Base-by-base conservation (phyloP, 2,329 filamentous ascomycete species). In the Talaromyces sp. region DNA sequence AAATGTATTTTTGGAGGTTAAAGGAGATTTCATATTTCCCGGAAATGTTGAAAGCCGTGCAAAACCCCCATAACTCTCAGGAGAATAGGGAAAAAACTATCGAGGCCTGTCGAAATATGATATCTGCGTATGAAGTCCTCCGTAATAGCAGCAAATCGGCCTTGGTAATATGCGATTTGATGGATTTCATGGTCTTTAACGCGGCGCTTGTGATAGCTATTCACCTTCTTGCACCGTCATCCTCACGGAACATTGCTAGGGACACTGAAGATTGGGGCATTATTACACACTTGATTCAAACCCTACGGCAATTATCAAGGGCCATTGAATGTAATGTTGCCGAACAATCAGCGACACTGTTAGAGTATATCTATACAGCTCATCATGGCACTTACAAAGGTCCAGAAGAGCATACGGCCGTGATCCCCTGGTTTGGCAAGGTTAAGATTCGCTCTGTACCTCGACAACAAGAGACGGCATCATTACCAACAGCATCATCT, bases 351-450 rank as follows among this genome's bases (percentile, higher is more conserved):
- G 53, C 53, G 14, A 35, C 29, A 17, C 24, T 55, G 3, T 26
- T 55, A 35, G 14, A 55, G 29, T 55, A 55, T n/a, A 17, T 55
- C 8, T 55, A 35, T 41, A 24, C 35, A 31, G 29, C 53, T 27
- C 53, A 41, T 27, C 27, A 55, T 13, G 26, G 29, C 29, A 11
- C 13, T 17, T 55, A 55, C 31, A 10, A 26, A 14, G 35, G 53
- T 14, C 53, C 53, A 26, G 53, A 55, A 35, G 35, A 41, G n/a
- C 38, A 55, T 41, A 26, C 19, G 9, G 53, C 53, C 3, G 53
- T 55, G 31, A 55, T 55, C n/a, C 53, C 53, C 24, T 55, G 35
- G 29, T 55, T 55, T 41, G 53, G 53, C 14, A 55, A 35, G 29
- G 53, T 55, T 9, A 35, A 41, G n/a, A 55, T 55, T 41, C 9